Evolutionary conservation across 768 basidiomycete genomes (phyloP).

Genomic region (Phanerochaete carnosa): DNA sequence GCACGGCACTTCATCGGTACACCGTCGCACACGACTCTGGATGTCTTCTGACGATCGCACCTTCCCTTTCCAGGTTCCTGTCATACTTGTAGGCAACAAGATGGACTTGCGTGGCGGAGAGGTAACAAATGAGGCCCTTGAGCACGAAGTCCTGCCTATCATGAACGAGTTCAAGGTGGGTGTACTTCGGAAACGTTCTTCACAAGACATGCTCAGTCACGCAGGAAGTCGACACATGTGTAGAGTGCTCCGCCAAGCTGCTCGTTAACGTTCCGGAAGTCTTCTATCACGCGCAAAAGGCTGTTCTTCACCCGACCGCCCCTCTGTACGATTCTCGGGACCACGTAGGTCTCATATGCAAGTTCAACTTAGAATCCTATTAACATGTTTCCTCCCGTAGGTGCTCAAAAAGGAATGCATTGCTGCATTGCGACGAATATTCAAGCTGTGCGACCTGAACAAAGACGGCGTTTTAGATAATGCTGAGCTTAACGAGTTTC

Average conservation of each 20-base stretch:
- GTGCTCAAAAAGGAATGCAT: constrained; percentile 90
- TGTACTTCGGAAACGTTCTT: background rate
- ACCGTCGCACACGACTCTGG: background rate
- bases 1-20: background rate
- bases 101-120: constrained; percentile 93
- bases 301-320: constrained; percentile 94
- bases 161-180: constrained; percentile 98
- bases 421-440: constrained; percentile 87
- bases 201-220: background rate
- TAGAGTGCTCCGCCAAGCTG: constrained; percentile 92
- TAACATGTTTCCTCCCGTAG: constrained; percentile 34
- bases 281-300: constrained; percentile 98
- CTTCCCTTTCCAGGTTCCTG: constrained; percentile 67
- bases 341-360: constrained; percentile 53
- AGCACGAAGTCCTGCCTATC: constrained; percentile 93
- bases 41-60: background rate
- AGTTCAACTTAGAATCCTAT: background rate
- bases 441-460: constrained; percentile 92
- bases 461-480: constrained; percentile 92
- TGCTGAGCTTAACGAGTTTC: constrained; percentile 93
- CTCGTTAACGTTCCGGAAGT: constrained; percentile 94
- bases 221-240: constrained; percentile 97
- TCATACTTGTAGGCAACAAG: constrained; percentile 97
- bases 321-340: constrained; percentile 96
- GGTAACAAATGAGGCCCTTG: constrained; percentile 90